Conservation (phyloP, 2,329 filamentous ascomycete species). For the Paraconiothyrium sp. region DNA sequence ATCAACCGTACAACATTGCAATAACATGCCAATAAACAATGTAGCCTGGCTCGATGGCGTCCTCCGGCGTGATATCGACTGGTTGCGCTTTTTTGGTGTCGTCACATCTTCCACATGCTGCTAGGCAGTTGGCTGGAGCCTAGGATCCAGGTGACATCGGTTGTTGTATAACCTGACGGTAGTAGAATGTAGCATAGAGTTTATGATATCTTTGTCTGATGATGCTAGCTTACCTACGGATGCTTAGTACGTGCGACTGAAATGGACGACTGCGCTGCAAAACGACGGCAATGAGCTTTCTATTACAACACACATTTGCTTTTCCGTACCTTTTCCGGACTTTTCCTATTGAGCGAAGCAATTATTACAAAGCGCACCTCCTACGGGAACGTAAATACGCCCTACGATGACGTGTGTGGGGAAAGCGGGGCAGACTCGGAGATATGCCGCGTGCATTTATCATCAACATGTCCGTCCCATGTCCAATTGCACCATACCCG, state of each 20-base stretch:
- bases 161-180: constrained; percentile 14
- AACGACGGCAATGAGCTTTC: too few relatives aligned
- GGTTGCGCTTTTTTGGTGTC: too few relatives aligned
- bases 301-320: too few relatives aligned
- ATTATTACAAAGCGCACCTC: too few relatives aligned
- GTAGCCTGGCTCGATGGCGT: not conserved
- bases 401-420: constrained; percentile 21
- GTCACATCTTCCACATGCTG: too few relatives aligned
- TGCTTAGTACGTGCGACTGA: not conserved
- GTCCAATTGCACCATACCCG: not conserved
- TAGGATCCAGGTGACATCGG: not conserved
- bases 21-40: too few relatives aligned
- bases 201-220: not conserved
- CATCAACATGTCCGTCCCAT: not conserved
- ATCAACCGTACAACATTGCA: too few relatives aligned
- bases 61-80: too few relatives aligned
- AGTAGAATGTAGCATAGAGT: constrained; percentile 5
- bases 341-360: too few relatives aligned
- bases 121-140: too few relatives aligned
- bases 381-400: not conserved
- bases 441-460: constrained; percentile 10
- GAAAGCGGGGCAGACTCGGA: constrained; percentile 19
- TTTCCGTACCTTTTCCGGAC: too few relatives aligned
- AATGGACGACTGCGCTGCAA: not conserved
- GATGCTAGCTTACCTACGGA: constrained; percentile 2